Base-by-base conservation (phyloP, 352 stramenopile genomes). In the Thraustochytrium striatum region DNA sequence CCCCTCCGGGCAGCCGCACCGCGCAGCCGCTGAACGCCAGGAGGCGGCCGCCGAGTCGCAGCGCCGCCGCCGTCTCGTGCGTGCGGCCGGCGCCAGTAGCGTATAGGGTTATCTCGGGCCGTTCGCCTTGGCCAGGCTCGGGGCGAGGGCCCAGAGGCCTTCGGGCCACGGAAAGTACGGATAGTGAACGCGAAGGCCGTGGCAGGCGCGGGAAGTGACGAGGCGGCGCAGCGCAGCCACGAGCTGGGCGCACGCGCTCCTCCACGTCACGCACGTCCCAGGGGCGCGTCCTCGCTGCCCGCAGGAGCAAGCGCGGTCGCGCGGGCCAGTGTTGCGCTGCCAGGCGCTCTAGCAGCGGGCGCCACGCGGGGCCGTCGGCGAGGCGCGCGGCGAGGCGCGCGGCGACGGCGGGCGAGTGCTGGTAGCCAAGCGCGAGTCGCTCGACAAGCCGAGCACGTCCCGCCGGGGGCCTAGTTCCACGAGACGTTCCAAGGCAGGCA, bases 81-180 rank as follows among this genome's bases (percentile, higher is more conserved):
- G 50, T 16, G 32, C 39, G 38, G 21, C 62, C 62, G 8, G 38
- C n/a, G 11, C 38, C 47, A 16, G 11, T 43, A 21, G 69, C 69
- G 1, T 9, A 3, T 0, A 79, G 55, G 3, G 69, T 19, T 19
- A 79, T 72, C 50, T 50, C 11, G 3, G 69, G 69, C 8, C 44
- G 28, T 13, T 59, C 44, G n/a, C 52, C 69, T 28, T 69, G 52
- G 25, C 69, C 69, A 44, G 57, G 52, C 47, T 55, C 5, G 69
- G 69, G 3, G 59, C 69, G 25, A 79, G 69, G 3, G 32, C 55
- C 69, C 69, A 79, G 3, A 16, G 11, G 30, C 69, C 69, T 38
- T 79, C 69, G 11, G 69, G 69, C 69, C 69, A 79, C 13, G 69
- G n/a, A 79, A 79, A 79, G 69, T 79, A 79, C 3, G 69, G 69